A percentile compares a stretch with the other conserved stretches of the same genome.
Evolutionary conservation across 306 rosid genomes (phyloP).

Genomic region (Acacia confusa): DNA sequence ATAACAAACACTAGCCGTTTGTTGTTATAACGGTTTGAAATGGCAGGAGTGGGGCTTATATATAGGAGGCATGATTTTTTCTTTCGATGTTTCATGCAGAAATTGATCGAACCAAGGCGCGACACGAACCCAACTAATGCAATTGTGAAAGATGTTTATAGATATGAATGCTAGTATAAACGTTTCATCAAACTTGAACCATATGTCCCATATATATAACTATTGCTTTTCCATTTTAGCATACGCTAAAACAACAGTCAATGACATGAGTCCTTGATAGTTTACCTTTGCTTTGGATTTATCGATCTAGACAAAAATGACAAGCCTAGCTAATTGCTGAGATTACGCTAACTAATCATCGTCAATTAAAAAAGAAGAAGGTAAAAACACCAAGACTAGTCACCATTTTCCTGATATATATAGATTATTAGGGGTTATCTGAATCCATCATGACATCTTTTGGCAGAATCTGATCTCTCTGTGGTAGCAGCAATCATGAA

Average conservation of each 20-base stretch:
- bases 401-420: neutral
- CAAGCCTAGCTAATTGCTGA: neutral
- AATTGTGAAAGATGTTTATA: neutral
- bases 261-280: neutral
- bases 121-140: neutral
- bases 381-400: neutral
- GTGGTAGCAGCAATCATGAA: neutral
- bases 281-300: neutral
- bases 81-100: neutral
- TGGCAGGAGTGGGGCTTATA: neutral
- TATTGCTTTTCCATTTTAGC: neutral
- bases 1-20: neutral
- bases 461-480: neutral
- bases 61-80: neutral
- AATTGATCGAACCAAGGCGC: neutral
- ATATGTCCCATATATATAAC: no score
- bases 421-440: neutral
- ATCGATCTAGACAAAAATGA: conserved; percentile 22
- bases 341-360: conserved; percentile 1
- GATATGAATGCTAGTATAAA: neutral
- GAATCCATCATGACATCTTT: neutral
- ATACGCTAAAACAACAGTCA: neutral
- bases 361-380: neutral
- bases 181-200: neutral
- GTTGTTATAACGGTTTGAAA: neutral